Conservation (phyloP, 805 yeast species). For the Zygosaccharomyces lentus region DNA sequence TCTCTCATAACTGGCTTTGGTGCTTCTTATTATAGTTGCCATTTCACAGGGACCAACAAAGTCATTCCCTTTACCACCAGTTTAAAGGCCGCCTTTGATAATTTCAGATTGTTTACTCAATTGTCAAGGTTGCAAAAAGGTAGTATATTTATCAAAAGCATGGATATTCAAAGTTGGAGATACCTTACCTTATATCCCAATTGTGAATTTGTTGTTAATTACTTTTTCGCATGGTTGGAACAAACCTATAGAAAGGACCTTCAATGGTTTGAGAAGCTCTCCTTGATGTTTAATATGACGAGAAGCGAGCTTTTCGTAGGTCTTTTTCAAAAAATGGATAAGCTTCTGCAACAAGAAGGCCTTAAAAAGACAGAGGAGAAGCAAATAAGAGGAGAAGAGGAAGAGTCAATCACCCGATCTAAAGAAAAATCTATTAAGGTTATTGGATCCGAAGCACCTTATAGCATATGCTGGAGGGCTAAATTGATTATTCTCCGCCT, state of each 20-base stretch:
- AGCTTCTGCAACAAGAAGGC: constrained; percentile 37
- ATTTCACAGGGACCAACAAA: constrained; percentile 36
- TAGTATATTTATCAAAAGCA: constrained; percentile 40
- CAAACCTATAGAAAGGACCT: constrained; percentile 40
- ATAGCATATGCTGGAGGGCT: constrained; percentile 42
- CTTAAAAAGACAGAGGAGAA: constrained; percentile 32
- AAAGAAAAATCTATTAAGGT: constrained; percentile 16
- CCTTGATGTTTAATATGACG: constrained; percentile 44
- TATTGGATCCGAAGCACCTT: constrained; percentile 17
- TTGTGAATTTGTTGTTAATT: constrained; percentile 41
- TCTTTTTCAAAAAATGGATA: constrained; percentile 41
- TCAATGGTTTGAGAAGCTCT: constrained; percentile 56
- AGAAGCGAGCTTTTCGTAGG: constrained; percentile 41
- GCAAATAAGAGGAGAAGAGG: constrained; percentile 45
- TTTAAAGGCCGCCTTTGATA: constrained; percentile 38
- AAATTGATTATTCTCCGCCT: constrained; percentile 38
- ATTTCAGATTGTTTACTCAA: constrained; percentile 56
- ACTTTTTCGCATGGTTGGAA: constrained; percentile 60
- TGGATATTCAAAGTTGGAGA: constrained; percentile 59
- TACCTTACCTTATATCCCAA: constrained; percentile 45
- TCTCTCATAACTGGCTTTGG: constrained; percentile 22
- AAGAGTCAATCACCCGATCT: constrained; percentile 40
- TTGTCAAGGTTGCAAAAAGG: constrained; percentile 52
- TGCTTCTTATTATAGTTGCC: constrained; percentile 15
- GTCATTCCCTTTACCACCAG: constrained; percentile 46